Base-by-base conservation (phyloP, 108 stramenopile species). In the Cyclotella cryptica region DNA sequence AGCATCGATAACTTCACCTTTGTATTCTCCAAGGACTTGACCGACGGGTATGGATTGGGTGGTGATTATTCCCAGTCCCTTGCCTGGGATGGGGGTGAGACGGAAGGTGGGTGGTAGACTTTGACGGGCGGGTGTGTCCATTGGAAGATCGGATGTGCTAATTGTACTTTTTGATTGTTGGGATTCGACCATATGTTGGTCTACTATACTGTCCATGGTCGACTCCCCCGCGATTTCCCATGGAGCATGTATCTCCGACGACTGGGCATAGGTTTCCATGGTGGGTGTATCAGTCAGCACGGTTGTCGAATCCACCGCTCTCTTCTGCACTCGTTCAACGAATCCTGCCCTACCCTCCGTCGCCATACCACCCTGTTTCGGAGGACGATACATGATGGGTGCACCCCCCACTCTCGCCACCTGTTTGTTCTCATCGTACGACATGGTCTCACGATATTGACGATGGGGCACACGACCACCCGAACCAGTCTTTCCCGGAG, bases 21-120 rank as follows among this genome's bases (percentile, higher is more conserved):
- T 78, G 75, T 87, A 87, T 12, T 87, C 87, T 10, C 84, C 87
- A 12, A 87, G 69, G 42, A 75, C 30, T 55, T 55, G 45, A 43
- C 79, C 74, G 21, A 35, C 43, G 60, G 61, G 11, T n/a, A 77
- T 77, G 59, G 49, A 45, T n/a, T 29, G 40, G n/a, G 24, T 29
- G 29, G 69, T 62, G 18, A 80, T 51, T 19, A 84, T 61, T 15
- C 83, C 83, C 0, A 84, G 35, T 54, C 83, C 83, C 49, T 84
- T 84, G 24, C 79, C 79, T 15, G 74, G 60, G 15, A 84, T 70
- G 58, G 46, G 58, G 26, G 60, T 58, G 9, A 84, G 51, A 10
- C 24, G 46, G 9, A 84, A 69, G 64, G 75, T 73, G 19, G 73
- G 29, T 8, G 83, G 83, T n/a, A 84, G 66, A 40, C 79, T 80